Evolutionary conservation across 345 rosid species (phyloP), one percentile per base, ranked within the genome.

Genomic region (Psidium guajava): DNA sequence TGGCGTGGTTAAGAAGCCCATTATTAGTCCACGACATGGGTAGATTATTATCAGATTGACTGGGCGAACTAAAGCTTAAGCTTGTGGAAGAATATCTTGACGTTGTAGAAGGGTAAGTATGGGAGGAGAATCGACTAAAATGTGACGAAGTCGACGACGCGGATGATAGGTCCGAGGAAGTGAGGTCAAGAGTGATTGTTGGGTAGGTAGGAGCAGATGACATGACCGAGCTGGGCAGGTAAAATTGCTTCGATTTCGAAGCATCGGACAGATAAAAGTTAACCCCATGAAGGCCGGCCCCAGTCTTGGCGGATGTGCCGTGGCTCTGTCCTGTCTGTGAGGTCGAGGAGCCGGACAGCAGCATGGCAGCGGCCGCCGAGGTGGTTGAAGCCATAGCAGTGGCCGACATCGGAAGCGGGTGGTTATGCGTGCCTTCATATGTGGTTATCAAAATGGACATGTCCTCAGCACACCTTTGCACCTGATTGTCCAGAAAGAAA

Each of bases 361-460:
- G 91, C 98, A 97, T 95, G 80, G 98, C 91, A 64, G 95, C 99
- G 0, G 99, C 99, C 0, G 99, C 98, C 0, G 96, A 93, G 56
- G 98, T 97, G 81, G 98, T 92, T 49, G 98, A 95, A 69, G 98
- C 98, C 98, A 97, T 95, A 24, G 98, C 94, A 1, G 98, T 95
- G 69, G 98, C 99, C 36, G 99, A 91, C 69, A 91, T 80, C 3
- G 98, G 93, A 88, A 97, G 99, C 73, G 95, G 93, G 85, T 97
- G 99, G 91, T 92, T 97, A 89, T 97, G 99, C 58, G 93, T 88
- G 90, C 99, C 99, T 91, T 97, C 99, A 25, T 97, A 97, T 28
- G 99, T 97, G 73, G 99, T 92, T 87, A 91, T 92, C 81, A 97
- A 91, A 81, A 95, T 90, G 42, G 98, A 90, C 97, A 93, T 91